Evolutionary conservation across 768 basidiomycete genomes (phyloP).

Genomic region (Leucocoprinus leucothites): DNA sequence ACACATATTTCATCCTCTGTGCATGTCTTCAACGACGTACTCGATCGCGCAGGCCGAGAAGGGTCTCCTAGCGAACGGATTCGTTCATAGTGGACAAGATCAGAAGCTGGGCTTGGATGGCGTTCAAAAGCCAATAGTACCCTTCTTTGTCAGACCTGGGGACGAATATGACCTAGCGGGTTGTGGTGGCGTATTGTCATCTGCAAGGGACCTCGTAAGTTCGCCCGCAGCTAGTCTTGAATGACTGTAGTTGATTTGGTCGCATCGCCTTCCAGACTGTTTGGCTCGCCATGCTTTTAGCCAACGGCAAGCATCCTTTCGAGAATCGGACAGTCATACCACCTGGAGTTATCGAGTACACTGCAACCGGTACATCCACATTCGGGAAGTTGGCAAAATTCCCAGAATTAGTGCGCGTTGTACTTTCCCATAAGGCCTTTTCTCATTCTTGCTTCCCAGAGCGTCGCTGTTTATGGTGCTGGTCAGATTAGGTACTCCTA

Average conservation of each 20-base stretch:
- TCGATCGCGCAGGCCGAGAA: constrained; percentile 34
- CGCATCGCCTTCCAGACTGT: constrained; percentile 15
- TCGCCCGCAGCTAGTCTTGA: background rate
- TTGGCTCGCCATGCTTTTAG: constrained; percentile 38
- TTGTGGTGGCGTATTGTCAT: constrained; percentile 36
- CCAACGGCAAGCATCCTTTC: constrained; percentile 33
- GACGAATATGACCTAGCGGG: constrained; percentile 37
- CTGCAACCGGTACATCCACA: constrained; percentile 32
- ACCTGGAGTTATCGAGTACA: constrained; percentile 29
- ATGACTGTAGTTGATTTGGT: background rate
- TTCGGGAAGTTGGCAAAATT: constrained; percentile 14
- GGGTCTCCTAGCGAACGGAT: constrained; percentile 28
- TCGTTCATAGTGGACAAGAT: constrained; percentile 31
- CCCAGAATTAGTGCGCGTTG: constrained; percentile 29
- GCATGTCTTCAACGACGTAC: constrained; percentile 38
- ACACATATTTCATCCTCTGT: constrained; percentile 34
- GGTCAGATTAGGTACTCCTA: constrained; percentile 37
- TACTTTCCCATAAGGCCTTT: too few species aligned
- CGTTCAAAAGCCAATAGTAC: constrained; percentile 29
- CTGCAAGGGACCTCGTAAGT: constrained; percentile 36
- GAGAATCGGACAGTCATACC: constrained; percentile 35
- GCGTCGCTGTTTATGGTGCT: constrained; percentile 34
- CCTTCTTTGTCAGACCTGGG: constrained; percentile 36
- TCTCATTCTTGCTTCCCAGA: constrained; percentile 19
- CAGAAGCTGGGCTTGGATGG: constrained; percentile 26